Percentiles rank a stretch among this genome's conserved stretches.
phyloP scores from a whole-genome alignment of 1,284 basidiomycete species.

The Boletus putidus region DNA sequence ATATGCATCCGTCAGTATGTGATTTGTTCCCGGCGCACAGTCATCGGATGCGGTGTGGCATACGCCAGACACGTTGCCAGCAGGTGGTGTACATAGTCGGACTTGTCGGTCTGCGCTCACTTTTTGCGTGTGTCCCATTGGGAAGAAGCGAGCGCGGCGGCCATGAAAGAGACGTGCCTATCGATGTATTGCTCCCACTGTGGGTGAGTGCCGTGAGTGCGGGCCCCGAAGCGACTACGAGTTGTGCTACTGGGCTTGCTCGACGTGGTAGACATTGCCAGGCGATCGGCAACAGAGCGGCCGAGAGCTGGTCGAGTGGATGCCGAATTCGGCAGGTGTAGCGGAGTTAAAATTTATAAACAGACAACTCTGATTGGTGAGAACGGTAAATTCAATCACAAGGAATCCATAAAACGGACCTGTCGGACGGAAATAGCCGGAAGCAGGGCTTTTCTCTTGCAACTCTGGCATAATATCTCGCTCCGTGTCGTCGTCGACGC shows the following conservation, averaged over 20 bases:
- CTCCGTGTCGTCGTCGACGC: slow-evolving; percentile 38
- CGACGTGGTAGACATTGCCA: neutral
- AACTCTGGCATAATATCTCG: slow-evolving; percentile 10
- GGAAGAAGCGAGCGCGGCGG: slow-evolving; percentile 14
- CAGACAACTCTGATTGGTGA: slow-evolving; percentile 27
- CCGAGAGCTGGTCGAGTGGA: slow-evolving; percentile 5
- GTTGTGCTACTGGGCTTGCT: too few species aligned
- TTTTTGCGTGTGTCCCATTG: slow-evolving; percentile 4
- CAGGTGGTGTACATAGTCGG: neutral
- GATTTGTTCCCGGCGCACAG: slow-evolving; percentile 4
- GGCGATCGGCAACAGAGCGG: slow-evolving; percentile 26
- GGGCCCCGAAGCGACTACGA: too few species aligned
- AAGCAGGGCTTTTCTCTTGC: slow-evolving; percentile 18
- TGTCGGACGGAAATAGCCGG: slow-evolving; percentile 30
- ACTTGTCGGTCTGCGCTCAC: slow-evolving; percentile 1
- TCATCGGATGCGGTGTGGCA: too few species aligned
- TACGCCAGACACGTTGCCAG: too few species aligned
- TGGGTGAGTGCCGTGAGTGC: neutral
- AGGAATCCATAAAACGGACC: slow-evolving; percentile 26
- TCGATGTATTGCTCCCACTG: slow-evolving; percentile 6
- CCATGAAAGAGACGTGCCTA: too few species aligned
- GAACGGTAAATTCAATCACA: slow-evolving; percentile 30
- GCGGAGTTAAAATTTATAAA: slow-evolving; percentile 31
- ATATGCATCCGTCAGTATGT: slow-evolving; percentile 49
- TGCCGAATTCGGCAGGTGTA: too few species aligned